Percentiles rank a stretch among this genome's conserved stretches.
Conservation (phyloP, 805 yeast genomes). For the Nadsonia fulvescens region DNA sequence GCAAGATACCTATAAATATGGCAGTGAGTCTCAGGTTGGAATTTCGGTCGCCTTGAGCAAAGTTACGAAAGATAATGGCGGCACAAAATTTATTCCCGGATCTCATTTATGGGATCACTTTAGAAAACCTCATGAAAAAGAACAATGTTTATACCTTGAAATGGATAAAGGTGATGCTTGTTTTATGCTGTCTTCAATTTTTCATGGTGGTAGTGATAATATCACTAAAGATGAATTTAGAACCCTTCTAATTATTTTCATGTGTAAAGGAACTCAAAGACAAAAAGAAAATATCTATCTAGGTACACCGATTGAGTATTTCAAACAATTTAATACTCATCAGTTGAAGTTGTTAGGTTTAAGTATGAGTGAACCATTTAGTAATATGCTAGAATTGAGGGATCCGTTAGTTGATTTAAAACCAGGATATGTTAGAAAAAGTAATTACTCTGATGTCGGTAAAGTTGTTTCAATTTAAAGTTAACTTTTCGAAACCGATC, state of each 20-base stretch:
- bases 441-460: too few species aligned
- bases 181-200: slow-evolving; percentile 14
- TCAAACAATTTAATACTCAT: too few species aligned
- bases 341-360: too few species aligned
- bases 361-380: too few species aligned
- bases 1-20: slow-evolving; percentile 8
- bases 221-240: slow-evolving; percentile 12
- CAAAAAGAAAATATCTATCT: slow-evolving; percentile 17
- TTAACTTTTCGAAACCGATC: too few species aligned
- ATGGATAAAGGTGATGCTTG: slow-evolving; percentile 16
- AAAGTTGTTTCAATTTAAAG: too few species aligned
- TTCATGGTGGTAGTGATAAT: slow-evolving; percentile 17
- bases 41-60: slow-evolving; percentile 14
- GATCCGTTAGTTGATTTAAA: too few species aligned
- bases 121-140: slow-evolving; percentile 14
- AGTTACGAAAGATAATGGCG: slow-evolving; percentile 17
- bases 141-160: slow-evolving; percentile 12
- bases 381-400: too few species aligned
- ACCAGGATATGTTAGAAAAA: too few species aligned
- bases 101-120: slow-evolving; percentile 18
- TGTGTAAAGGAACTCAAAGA: slow-evolving; percentile 13
- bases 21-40: slow-evolving; percentile 14
- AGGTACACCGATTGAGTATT: too few species aligned
- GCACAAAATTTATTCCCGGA: slow-evolving; percentile 19
- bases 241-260: slow-evolving; percentile 12